Conservation (phyloP, 352 stramenopile genomes). For the Pythium angustatum region DNA sequence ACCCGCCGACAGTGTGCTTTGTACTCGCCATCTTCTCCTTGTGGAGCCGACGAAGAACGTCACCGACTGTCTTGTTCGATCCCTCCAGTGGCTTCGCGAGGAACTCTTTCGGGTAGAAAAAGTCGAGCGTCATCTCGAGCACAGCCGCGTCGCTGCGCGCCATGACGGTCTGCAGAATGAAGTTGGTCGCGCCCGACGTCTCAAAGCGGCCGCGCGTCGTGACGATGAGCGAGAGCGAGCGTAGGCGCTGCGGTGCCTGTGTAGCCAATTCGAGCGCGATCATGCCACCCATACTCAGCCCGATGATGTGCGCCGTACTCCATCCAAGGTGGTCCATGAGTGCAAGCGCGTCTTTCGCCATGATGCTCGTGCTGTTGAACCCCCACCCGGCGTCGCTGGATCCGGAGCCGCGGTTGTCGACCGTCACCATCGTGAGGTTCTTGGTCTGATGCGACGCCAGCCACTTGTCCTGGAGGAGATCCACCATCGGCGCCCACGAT, state of each 20-base stretch:
- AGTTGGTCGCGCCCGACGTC: slow-evolving; percentile 28
- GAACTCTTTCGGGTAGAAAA: slow-evolving; percentile 55
- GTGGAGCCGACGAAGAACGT: slow-evolving; percentile 50
- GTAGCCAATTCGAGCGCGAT: slow-evolving; percentile 61
- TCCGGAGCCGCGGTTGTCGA: slow-evolving; percentile 65
- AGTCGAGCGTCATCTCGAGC: slow-evolving; percentile 46
- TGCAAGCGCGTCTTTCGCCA: slow-evolving; percentile 56
- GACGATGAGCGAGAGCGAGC: slow-evolving; percentile 62
- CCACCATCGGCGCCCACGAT: slow-evolving; percentile 52
- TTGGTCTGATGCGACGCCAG: slow-evolving; percentile 29
- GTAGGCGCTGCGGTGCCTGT: slow-evolving; percentile 42
- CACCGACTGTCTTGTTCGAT: slow-evolving; percentile 35
- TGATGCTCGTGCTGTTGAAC: slow-evolving; percentile 53
- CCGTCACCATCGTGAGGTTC: slow-evolving; percentile 44
- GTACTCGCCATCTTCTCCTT: slow-evolving; percentile 28
- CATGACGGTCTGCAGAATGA: slow-evolving; percentile 40
- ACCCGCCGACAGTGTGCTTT: slow-evolving; percentile 32
- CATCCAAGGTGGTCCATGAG: slow-evolving; percentile 67
- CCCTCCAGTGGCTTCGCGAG: slow-evolving; percentile 37
- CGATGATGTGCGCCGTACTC: slow-evolving; percentile 28
- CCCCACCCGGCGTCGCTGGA: slow-evolving; percentile 42
- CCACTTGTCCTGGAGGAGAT: slow-evolving; percentile 47
- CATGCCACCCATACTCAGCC: slow-evolving; percentile 69
- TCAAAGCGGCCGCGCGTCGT: slow-evolving; percentile 57
- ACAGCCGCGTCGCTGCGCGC: slow-evolving; percentile 38